Evolutionary conservation across 2,329 filamentous ascomycete species (phyloP), one percentile per base, ranked within the genome.

Genomic region (Seiridium cupressi): DNA sequence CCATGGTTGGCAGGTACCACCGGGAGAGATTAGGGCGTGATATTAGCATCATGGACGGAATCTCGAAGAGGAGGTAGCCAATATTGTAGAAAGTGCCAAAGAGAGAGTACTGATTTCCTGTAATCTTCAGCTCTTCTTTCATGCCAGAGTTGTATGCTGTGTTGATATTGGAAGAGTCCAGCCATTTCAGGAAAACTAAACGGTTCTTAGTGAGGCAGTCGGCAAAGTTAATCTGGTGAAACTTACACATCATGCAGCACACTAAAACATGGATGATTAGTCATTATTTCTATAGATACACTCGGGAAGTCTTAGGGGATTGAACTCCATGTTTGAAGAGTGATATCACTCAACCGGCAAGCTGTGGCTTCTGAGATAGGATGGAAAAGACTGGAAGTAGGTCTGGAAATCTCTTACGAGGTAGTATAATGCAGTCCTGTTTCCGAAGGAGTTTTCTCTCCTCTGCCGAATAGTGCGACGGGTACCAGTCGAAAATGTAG

Each of bases 161-260:
- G 13, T 61, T 61, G 44, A 61, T 58, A 18, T 61, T 61, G 44
- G 36, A 58, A 13, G 34, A 56, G 31, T 59, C 61, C 4, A 56
- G 55, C 55, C 69, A 69, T 42, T 71, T 71, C 1, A 66, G 62
- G 36, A 70, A 75, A 64, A 75, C 54, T 57, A 8, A 36, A 7
- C 11, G 26, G 38, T 57, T 38, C 3, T 47, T 35, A 26, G 11
- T 7, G 7, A 13, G 13, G 38, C 38, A 42, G 7, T 42, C 38
- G 13, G 7, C 7, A 1, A 42, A 1, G 38, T 13, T 13, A 1
- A 42, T 42, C 7, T 26, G 38, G 13, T 42, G 13, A 2, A 34
- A 31, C 54, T 46, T 46, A 57, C 54, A 76, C 70, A 74, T 74
- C 18, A 76, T 57, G 62, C 74, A 77, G 44, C 75, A 75, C 60